phyloP scores from a whole-genome alignment of 2,329 filamentous ascomycete genomes.

The Hirsutella rhossiliensis region DNA sequence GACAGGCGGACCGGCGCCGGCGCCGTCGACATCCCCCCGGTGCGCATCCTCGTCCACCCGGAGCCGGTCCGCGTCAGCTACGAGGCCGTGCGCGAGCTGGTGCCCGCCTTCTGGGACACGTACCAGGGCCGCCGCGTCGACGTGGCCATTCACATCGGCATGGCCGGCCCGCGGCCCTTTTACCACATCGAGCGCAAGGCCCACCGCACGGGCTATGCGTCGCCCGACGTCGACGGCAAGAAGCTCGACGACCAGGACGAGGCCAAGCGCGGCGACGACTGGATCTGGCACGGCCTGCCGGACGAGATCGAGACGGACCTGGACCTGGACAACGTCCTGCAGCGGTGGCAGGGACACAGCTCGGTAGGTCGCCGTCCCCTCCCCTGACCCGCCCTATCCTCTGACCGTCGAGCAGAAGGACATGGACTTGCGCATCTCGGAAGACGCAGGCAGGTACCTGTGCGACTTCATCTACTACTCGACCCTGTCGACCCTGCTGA shows the following conservation, averaged over 20 bases:
- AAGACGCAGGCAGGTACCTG: slow-evolving; percentile 60
- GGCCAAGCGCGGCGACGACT: slow-evolving; percentile 30
- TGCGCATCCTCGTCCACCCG: slow-evolving; percentile 54
- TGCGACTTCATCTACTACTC: slow-evolving; percentile 73
- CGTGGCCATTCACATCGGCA: slow-evolving; percentile 66
- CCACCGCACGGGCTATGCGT: slow-evolving; percentile 59
- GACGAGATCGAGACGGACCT: slow-evolving; percentile 44
- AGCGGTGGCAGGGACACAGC: slow-evolving; percentile 39
- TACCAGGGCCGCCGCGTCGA: slow-evolving; percentile 38
- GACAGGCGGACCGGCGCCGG: slow-evolving; percentile 14
- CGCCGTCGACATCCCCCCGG: slow-evolving; percentile 21
- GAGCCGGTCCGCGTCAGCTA: slow-evolving; percentile 62
- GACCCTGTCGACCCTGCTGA: slow-evolving; percentile 46
- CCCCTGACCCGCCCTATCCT: too few relatives aligned
- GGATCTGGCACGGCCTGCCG: slow-evolving; percentile 21
- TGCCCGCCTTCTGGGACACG: slow-evolving; percentile 50
- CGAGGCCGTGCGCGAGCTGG: slow-evolving; percentile 45
- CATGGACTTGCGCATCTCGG: slow-evolving; percentile 44
- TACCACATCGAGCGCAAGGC: slow-evolving; percentile 63
- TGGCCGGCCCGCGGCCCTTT: slow-evolving; percentile 51
- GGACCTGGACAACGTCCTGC: slow-evolving; percentile 43
- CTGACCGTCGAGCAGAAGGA: slow-evolving; percentile 17
- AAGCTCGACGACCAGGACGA: slow-evolving; percentile 39
- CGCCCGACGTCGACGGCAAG: slow-evolving; percentile 58
- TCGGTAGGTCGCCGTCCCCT: slow-evolving; percentile 25